phyloP scores from a whole-genome alignment of 495 filamentous ascomycete genomes.

The Penicillium bovifimosum region DNA sequence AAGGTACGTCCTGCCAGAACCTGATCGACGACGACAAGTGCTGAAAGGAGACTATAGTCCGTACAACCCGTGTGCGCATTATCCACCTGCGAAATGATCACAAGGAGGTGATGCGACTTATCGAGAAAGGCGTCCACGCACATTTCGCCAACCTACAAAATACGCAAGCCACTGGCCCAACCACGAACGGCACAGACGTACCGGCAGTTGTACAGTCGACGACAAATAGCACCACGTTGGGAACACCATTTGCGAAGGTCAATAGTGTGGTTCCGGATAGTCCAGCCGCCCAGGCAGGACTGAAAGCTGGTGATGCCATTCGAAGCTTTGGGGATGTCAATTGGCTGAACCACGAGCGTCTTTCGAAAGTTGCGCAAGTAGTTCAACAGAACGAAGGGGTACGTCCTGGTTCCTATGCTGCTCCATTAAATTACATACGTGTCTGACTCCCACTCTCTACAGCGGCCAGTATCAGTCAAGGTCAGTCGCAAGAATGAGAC shows the following conservation, averaged over 20 bases:
- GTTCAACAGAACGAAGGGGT: slow-evolving; percentile 89
- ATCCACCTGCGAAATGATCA: slow-evolving; percentile 89
- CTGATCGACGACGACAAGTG: background rate
- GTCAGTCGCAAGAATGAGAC: slow-evolving; percentile 50
- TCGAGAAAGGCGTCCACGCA: slow-evolving; percentile 78
- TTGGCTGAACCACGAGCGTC: slow-evolving; percentile 75
- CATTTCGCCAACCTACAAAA: slow-evolving; percentile 49
- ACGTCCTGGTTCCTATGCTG: slow-evolving; percentile 30
- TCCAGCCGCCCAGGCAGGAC: slow-evolving; percentile 77
- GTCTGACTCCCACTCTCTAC: slow-evolving; percentile 11
- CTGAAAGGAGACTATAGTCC: slow-evolving; percentile 51
- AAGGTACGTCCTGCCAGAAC: slow-evolving; percentile 54
- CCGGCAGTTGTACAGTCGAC: slow-evolving; percentile 15
- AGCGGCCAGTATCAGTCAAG: slow-evolving; percentile 65
- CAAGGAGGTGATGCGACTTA: slow-evolving; percentile 74
- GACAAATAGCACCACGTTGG: slow-evolving; percentile 39
- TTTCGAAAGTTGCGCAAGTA: slow-evolving; percentile 75
- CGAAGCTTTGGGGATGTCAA: slow-evolving; percentile 78
- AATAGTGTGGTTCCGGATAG: slow-evolving; percentile 74
- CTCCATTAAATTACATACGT: background rate
- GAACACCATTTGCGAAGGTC: slow-evolving; percentile 81
- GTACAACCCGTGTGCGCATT: slow-evolving; percentile 83
- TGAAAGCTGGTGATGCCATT: slow-evolving; percentile 78
- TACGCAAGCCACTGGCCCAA: slow-evolving; percentile 18
- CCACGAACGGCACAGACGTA: slow-evolving; percentile 29